Evolutionary conservation across 2,329 filamentous ascomycete species (phyloP).

Genomic region (Xylariaceae sp.): DNA sequence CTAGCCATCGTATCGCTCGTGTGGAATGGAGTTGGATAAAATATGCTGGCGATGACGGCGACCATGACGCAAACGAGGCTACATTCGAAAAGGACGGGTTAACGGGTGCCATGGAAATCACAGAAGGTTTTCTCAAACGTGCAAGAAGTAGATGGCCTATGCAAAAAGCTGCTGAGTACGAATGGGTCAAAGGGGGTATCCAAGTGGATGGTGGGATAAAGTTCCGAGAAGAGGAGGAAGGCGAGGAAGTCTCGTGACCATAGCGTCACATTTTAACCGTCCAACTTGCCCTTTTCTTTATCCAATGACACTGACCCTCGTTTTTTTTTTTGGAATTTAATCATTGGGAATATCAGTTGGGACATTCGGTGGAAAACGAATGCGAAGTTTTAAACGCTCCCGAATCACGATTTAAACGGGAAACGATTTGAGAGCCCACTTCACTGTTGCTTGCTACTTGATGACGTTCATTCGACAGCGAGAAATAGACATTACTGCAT

Average conservation of each 20-base stretch:
- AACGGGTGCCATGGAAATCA: conserved; percentile 72
- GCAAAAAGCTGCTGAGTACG: conserved; percentile 64
- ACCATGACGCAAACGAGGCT: conserved; percentile 67
- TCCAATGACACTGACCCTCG: too few relatives aligned
- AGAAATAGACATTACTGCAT: too few relatives aligned
- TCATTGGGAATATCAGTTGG: not conserved
- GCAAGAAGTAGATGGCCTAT: conserved; percentile 74
- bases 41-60: conserved; percentile 77
- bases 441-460: too few relatives aligned
- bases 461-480: too few relatives aligned
- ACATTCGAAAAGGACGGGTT: conserved; percentile 63
- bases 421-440: too few relatives aligned
- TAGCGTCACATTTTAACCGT: too few relatives aligned
- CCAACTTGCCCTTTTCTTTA: too few relatives aligned
- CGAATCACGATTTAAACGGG: too few relatives aligned
- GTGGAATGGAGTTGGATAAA: conserved; percentile 95
- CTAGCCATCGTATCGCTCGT: conserved; percentile 89
- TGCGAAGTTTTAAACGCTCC: too few relatives aligned
- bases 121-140: conserved; percentile 80
- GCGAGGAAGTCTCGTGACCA: conserved; percentile 44
- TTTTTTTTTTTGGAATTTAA: not conserved
- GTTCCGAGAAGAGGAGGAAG: conserved; percentile 57
- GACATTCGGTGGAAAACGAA: too few relatives aligned
- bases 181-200: conserved; percentile 77
- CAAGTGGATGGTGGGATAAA: conserved; percentile 58